Evolutionary conservation across 208 protist species (phyloP).

Genomic region (Crithidia bombi): DNA sequence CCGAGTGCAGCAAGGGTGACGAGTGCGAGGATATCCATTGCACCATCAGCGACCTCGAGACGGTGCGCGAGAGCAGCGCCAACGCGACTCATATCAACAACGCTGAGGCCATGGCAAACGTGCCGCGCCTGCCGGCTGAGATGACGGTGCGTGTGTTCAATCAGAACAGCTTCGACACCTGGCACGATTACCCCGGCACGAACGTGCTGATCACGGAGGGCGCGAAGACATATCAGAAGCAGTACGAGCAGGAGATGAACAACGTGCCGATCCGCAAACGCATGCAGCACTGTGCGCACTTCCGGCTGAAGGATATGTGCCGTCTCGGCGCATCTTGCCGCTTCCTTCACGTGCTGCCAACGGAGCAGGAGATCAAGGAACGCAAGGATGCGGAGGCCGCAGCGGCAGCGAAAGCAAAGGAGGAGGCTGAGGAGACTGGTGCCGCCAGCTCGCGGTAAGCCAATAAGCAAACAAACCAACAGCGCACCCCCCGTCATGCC

Average conservation of each 20-base stretch:
- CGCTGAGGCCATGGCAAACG: constrained; percentile 42
- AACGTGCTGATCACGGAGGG: constrained; percentile 78
- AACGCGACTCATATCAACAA: constrained; percentile 77
- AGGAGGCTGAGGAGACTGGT: constrained; percentile 5
- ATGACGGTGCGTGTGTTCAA: constrained; percentile 85
- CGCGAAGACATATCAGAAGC: constrained; percentile 60
- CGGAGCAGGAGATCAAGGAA: constrained; percentile 41
- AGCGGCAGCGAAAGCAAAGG: constrained; percentile 14
- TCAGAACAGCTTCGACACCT: constrained; percentile 77
- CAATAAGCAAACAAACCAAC: too few relatives aligned
- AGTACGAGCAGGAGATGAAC: constrained; percentile 56
- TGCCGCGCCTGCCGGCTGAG: constrained; percentile 57
- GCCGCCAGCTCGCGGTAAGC: not conserved
- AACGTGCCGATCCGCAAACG: constrained; percentile 62
- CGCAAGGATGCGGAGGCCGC: constrained; percentile 32
- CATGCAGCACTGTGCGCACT: constrained; percentile 92
- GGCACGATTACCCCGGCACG: constrained; percentile 67
- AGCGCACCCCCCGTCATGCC: too few relatives aligned
- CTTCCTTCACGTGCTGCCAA: constrained; percentile 82
- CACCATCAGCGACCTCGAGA: constrained; percentile 45
- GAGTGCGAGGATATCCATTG: constrained; percentile 68
- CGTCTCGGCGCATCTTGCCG: constrained; percentile 75
- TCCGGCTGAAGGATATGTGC: constrained; percentile 83
- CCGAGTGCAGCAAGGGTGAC: constrained; percentile 30
- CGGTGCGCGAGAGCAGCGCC: constrained; percentile 37